Percentiles rank a stretch among this genome's conserved stretches.
Conservation (phyloP, 164 flowering plant species). For the Sextonia rubra region DNA sequence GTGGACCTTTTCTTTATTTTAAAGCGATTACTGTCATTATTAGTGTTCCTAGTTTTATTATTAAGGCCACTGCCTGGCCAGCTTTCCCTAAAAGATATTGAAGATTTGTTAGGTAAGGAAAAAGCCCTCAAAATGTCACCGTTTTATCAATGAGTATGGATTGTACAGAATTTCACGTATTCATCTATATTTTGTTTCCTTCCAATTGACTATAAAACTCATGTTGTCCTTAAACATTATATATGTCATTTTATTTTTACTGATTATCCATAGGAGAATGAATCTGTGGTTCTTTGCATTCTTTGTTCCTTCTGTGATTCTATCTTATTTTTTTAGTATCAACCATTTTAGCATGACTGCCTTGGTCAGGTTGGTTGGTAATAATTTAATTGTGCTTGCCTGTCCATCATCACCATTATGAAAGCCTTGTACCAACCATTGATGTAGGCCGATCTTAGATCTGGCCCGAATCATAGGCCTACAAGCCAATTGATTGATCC, state of each 20-base stretch:
- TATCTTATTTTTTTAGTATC: not conserved
- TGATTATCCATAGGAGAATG: not conserved
- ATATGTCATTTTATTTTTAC: not conserved
- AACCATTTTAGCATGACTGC: not conserved
- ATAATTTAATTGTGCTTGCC: not conserved
- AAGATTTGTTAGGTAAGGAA: not conserved
- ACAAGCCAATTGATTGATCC: too few relatives aligned
- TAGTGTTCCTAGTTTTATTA: not conserved
- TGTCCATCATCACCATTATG: too few relatives aligned
- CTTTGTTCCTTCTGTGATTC: not conserved
- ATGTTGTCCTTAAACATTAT: not conserved
- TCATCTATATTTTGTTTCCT: not conserved
- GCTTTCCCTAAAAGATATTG: not conserved
- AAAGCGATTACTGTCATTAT: not conserved
- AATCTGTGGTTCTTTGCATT: not conserved
- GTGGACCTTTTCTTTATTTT: too few relatives aligned
- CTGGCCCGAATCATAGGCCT: too few relatives aligned
- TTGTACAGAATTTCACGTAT: not conserved
- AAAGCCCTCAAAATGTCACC: not conserved
- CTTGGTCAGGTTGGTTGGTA: not conserved
- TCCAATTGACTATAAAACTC: not conserved
- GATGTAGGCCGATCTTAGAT: too few relatives aligned
- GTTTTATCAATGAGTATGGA: too few relatives aligned
- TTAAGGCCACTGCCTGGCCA: not conserved
- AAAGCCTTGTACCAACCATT: too few relatives aligned